Evolutionary conservation across 1,284 basidiomycete species (phyloP).

Genomic region (Trichosporon sp.): DNA sequence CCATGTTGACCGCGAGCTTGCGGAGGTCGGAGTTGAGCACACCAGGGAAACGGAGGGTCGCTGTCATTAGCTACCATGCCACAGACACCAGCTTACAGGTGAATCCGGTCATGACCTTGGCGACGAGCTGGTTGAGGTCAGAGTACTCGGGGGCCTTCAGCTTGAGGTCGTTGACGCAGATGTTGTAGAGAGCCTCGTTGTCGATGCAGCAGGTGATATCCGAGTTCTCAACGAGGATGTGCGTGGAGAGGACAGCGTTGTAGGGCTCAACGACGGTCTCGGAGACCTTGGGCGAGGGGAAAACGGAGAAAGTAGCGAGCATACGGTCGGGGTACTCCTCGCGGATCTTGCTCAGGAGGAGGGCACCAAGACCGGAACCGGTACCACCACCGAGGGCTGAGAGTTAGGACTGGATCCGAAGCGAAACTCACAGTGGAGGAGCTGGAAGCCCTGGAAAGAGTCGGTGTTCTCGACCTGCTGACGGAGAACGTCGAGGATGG

Average conservation of each 20-base stretch:
- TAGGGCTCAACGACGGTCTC: constrained; percentile 93
- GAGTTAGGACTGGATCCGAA: not conserved
- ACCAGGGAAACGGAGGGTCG: constrained; percentile 65
- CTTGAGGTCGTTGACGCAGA: constrained; percentile 74
- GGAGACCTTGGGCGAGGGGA: constrained; percentile 91
- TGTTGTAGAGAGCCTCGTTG: constrained; percentile 92
- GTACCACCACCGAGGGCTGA: constrained; percentile 84
- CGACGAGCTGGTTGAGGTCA: constrained; percentile 73
- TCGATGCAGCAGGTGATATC: constrained; percentile 83
- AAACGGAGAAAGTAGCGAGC: constrained; percentile 87
- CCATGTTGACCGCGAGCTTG: constrained; percentile 88
- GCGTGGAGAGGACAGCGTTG: constrained; percentile 84
- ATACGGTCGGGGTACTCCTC: constrained; percentile 94
- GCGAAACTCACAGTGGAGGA: constrained; percentile 68
- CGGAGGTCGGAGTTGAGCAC: constrained; percentile 92
- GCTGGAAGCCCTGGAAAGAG: constrained; percentile 88
- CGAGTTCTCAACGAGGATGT: constrained; percentile 88
- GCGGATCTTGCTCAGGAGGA: constrained; percentile 79
- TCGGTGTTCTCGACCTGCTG: constrained; percentile 79
- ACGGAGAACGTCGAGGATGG: constrained; percentile 68
- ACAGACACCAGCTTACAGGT: constrained; percentile 40
- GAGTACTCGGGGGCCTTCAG: constrained; percentile 70
- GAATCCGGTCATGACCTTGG: constrained; percentile 57
- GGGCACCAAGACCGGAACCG: constrained; percentile 79
- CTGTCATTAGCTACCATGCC: constrained; percentile 34